phyloP scores from a whole-genome alignment of 805 yeast genomes.

The Starmerella tilneyi region DNA sequence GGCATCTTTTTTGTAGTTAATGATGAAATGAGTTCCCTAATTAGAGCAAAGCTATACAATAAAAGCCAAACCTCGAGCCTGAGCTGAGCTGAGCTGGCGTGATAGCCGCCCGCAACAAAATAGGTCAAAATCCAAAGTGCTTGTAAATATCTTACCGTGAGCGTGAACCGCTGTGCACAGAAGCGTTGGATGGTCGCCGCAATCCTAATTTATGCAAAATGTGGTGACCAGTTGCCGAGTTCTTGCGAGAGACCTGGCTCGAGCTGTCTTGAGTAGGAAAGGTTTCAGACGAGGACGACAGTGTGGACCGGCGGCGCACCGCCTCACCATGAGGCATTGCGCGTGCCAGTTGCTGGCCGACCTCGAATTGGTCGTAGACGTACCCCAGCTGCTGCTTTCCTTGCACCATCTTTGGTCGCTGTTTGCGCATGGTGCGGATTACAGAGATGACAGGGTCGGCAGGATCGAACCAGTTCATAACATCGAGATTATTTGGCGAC shows the following conservation, averaged over 20 bases:
- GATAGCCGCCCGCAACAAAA: too few relatives aligned
- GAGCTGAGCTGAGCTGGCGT: too few relatives aligned
- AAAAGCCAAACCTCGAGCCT: too few relatives aligned
- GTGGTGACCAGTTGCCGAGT: background rate
- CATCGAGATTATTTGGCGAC: conserved; percentile 22
- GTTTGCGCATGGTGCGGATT: conserved; percentile 33
- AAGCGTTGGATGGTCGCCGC: background rate
- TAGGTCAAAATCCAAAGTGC: too few relatives aligned
- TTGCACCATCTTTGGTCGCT: conserved; percentile 38
- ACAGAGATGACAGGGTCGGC: conserved; percentile 25
- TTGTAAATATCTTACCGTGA: background rate
- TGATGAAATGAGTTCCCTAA: conserved; percentile 9
- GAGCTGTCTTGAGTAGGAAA: background rate
- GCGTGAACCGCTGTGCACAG: background rate
- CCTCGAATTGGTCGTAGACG: conserved; percentile 31
- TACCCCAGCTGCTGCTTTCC: conserved; percentile 33
- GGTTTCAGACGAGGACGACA: conserved; percentile 1
- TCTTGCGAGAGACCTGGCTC: background rate
- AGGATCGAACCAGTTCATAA: conserved; percentile 21
- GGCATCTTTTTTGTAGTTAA: background rate
- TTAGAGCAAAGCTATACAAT: background rate
- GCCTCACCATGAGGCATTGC: conserved; percentile 10
- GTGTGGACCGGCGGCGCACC: conserved; percentile 12
- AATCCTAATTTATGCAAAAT: conserved; percentile 4
- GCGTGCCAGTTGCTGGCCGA: conserved; percentile 25